Evolutionary conservation across 192 early-diverging fungal genomes (phyloP).

Genomic region (Backusella tuberculispora): DNA sequence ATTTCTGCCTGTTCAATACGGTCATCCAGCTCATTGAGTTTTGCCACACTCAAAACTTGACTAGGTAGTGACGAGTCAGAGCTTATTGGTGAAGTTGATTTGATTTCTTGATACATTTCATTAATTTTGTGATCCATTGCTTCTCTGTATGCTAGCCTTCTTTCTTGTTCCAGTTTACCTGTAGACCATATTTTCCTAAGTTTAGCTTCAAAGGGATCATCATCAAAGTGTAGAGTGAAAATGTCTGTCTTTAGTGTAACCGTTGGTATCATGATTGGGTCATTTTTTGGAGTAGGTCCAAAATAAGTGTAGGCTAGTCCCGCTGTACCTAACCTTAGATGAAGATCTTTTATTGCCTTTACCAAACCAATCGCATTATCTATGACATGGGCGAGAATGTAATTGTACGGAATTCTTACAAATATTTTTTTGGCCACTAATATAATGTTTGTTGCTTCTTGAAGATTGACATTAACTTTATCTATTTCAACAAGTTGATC

Average conservation of each 20-base stretch:
- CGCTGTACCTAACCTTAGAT: not conserved
- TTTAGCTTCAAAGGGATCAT: constrained; percentile 44
- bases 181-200: constrained; percentile 31
- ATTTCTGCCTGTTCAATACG: constrained; percentile 24
- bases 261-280: constrained; percentile 5
- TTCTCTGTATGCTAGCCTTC: constrained; percentile 33
- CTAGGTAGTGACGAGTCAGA: constrained; percentile 8
- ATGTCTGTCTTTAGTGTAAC: constrained; percentile 10
- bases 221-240: constrained; percentile 38
- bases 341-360: constrained; percentile 30
- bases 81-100: not conserved
- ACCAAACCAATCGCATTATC: constrained; percentile 17
- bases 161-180: constrained; percentile 33
- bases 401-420: constrained; percentile 33
- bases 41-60: not conserved
- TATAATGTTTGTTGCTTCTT: too few relatives aligned
- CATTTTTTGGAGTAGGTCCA: constrained; percentile 20
- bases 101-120: not conserved
- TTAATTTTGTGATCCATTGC: constrained; percentile 30
- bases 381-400: constrained; percentile 27
- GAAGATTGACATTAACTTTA: not conserved
- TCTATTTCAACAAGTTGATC: constrained; percentile 1
- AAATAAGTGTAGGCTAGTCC: constrained; percentile 7
- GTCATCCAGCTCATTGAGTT: not conserved
- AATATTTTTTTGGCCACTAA: not conserved